Base-by-base conservation (phyloP, 495 filamentous ascomycete genomes). In the Antarctomyces pellizariae region DNA sequence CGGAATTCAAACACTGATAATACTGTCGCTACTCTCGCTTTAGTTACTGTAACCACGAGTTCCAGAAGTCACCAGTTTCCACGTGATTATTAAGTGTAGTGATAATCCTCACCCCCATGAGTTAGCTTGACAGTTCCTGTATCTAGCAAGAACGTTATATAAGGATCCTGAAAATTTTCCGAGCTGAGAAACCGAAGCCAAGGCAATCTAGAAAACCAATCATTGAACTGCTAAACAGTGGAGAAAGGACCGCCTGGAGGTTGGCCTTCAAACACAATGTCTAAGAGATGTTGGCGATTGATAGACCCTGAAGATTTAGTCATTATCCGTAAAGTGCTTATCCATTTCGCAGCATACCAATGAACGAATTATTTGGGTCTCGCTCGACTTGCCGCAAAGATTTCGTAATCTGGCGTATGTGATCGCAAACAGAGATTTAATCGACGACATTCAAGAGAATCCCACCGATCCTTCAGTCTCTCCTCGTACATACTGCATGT, bases 401-500 rank as follows among this genome's bases (percentile, higher is more conserved):
- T 7, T 5, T 22, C 8, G 24, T 25, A 13, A 28, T 33, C 17
- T 12, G 8, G 23, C 32, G 41, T 34, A 62, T 39, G 28, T 58
- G 42, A 29, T 40, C 23, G 34, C 39, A 45, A 11, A 62, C 28
- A 12, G 29, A 25, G 10, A 27, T 18, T 38, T 45, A 44, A n/a
- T 57, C 49, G n/a, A 33, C 12, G 18, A 28, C 22, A 32, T 2
- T 30, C 30, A 13, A 58, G 42, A 26, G 25, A 16, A 18, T 41
- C 37, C 54, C 52, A 59, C 5, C 36, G 27, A 20, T 52, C 38
- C 8, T 44, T 25, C 14, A 59, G 47, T 49, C 9, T 32, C 39
- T 18, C 55, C 55, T 26, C 41, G 17, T 11, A 59, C 46, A 14
- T 50, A 34, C 32, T 64, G 43, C 54, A 60, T 57, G 26, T 58